Conservation (phyloP, 1,284 basidiomycete species). For the Lentinula novae-zelandiae region DNA sequence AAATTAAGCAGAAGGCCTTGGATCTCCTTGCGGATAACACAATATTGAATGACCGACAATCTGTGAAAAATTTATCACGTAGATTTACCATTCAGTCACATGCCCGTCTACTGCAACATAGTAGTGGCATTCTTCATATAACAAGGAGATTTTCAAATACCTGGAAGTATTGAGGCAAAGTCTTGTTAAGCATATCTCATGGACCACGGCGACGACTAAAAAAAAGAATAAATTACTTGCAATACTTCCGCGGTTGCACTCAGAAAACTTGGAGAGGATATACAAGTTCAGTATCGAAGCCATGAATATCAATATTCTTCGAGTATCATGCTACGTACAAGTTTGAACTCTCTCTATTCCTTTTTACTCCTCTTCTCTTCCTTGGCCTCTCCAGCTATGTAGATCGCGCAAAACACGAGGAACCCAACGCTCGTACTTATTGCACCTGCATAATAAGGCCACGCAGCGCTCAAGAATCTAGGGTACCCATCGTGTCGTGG, state of each 20-base stretch:
- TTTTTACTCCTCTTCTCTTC: slow-evolving; percentile 44
- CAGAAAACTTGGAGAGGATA: too few species aligned
- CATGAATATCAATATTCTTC: too few species aligned
- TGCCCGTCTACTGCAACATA: too few species aligned
- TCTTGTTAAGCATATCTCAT: too few species aligned
- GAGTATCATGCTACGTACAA: background rate
- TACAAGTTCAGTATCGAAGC: too few species aligned
- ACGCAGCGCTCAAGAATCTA: slow-evolving; percentile 89
- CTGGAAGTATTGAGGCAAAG: too few species aligned
- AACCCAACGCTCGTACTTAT: slow-evolving; percentile 85
- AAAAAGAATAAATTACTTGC: background rate
- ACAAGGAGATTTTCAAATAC: too few species aligned
- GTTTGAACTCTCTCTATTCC: slow-evolving; percentile 33
- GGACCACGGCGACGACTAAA: background rate
- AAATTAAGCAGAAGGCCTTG: too few species aligned
- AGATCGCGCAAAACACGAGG: slow-evolving; percentile 79
- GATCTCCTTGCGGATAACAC: too few species aligned
- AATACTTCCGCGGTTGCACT: background rate
- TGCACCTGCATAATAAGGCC: slow-evolving; percentile 92
- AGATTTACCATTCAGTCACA: too few species aligned
- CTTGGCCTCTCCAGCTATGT: slow-evolving; percentile 75
- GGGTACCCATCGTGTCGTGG: slow-evolving; percentile 94
- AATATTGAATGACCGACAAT: too few species aligned
- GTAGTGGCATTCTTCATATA: background rate
- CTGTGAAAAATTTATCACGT: too few species aligned